Percentiles rank a stretch among this genome's conserved stretches.
Conservation (phyloP, 169 alveolate species). For the Eimeria maxima region DNA sequence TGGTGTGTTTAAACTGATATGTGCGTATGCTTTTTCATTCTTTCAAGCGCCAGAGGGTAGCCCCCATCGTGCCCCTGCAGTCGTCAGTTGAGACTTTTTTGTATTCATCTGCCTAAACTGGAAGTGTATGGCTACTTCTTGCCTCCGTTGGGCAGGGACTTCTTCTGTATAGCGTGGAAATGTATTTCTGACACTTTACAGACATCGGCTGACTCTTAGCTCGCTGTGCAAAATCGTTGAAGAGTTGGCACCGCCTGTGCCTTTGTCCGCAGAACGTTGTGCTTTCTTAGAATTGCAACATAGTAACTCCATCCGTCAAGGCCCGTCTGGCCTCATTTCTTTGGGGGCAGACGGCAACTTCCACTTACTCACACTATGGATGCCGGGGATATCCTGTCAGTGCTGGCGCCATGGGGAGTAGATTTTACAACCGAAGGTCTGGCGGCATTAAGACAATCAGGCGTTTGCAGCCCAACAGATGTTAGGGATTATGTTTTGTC, state of each 20-base stretch:
- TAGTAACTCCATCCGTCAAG: background rate
- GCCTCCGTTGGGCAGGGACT: background rate
- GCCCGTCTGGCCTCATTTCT: background rate
- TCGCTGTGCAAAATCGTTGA: background rate
- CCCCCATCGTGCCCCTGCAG: background rate
- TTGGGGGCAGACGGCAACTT: conserved; percentile 29
- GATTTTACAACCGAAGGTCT: conserved; percentile 57
- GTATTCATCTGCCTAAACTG: background rate
- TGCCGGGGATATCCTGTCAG: conserved; percentile 8
- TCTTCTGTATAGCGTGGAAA: background rate
- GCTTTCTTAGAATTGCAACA: background rate
- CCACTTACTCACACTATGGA: conserved; percentile 3
- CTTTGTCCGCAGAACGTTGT: background rate
- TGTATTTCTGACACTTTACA: background rate
- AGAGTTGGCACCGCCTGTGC: background rate
- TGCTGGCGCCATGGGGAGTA: conserved; percentile 61
- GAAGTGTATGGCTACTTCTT: background rate
- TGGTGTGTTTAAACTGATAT: background rate
- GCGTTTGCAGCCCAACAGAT: background rate
- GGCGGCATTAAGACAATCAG: conserved; percentile 62
- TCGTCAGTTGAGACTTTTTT: background rate
- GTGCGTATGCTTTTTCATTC: background rate
- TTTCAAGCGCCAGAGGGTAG: background rate
- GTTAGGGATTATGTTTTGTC: conserved; percentile 71
- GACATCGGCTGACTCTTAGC: background rate